Base-by-base conservation (phyloP, 2,329 filamentous ascomycete species). In the Aspergillus aculeatus region DNA sequence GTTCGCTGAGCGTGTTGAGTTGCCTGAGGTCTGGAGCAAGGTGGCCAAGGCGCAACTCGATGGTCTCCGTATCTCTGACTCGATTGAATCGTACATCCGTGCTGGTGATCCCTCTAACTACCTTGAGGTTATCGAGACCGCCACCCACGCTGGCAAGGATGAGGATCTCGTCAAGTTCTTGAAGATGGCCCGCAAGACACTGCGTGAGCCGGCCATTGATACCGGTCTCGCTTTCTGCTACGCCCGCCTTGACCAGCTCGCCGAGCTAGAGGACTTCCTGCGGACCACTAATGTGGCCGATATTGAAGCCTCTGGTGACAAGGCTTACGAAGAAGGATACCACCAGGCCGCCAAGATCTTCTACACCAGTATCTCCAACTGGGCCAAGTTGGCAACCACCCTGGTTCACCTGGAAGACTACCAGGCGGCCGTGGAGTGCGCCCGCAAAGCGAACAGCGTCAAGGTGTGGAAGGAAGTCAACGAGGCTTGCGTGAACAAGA, bases 401-500 rank as follows among this genome's bases (percentile, higher is more conserved):
- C 86, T 98, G 62, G 95, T 99, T n/a, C 92, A 98, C 76, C 87
- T 99, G 6, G 90, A 89, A 66, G 95, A 99, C 69, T 98, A 99
- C 81, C 96, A 99, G 78, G 92, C 92, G 68, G 95, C 95, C 50
- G 95, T 99, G 47, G 95, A 99, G 76, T 97, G 92, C 72, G 95
- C 96, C 26, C 91, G 95, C 75, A 98, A 99, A 81, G 95, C 95
- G 70, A 99, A 98, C 83, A 98, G 92, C 78, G 93, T 97, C 79
- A 97, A 96, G 82, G 95, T 99, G 55, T 99, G 95, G 95, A 96
- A 95, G 80, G 91, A 99, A 79, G 95, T 99, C 68, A 96, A 98
- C 79, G 90, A 92, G 73, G 95, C 94, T 23, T 99, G 95, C 73
- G 91, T 99, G 66, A 87, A 86, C 63, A 99, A 98, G 87, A 98